Conservation (phyloP, 2,329 filamentous ascomycete genomes). For the Thielaviopsis ethacetica region DNA sequence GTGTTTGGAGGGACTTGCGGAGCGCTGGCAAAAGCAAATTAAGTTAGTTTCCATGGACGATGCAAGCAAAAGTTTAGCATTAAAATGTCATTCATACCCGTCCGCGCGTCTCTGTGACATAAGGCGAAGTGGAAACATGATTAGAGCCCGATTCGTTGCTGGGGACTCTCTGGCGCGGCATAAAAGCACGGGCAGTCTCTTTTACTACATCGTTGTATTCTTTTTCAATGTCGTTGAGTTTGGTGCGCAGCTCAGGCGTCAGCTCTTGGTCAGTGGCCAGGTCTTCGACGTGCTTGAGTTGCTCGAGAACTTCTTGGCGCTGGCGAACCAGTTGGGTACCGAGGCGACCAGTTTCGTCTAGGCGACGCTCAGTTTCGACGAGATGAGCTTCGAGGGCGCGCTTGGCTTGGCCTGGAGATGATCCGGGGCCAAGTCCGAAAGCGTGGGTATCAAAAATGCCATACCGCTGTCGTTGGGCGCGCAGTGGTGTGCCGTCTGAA, state of each 20-base stretch:
- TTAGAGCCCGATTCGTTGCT: conserved; percentile 39
- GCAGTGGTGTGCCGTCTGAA: background rate
- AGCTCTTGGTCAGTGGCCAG: conserved; percentile 62
- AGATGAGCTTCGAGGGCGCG: conserved; percentile 82
- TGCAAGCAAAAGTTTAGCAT: background rate
- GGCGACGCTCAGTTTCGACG: conserved; percentile 75
- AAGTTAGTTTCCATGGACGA: background rate
- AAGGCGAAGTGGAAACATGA: conserved; percentile 29
- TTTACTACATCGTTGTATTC: conserved; percentile 90
- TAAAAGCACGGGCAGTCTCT: conserved; percentile 75
- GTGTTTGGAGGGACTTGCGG: conserved; percentile 60
- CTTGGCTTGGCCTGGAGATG: conserved; percentile 75
- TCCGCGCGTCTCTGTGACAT: conserved; percentile 34
- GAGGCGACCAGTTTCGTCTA: conserved; percentile 80
- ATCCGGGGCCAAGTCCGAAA: conserved; percentile 57
- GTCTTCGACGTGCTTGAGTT: conserved; percentile 70
- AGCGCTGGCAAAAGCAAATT: conserved; percentile 31
- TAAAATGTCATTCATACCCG: conserved; percentile 24
- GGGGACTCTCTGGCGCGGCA: conserved; percentile 67
- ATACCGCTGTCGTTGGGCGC: conserved; percentile 45
- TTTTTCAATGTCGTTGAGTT: conserved; percentile 72
- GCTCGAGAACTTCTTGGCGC: conserved; percentile 65
- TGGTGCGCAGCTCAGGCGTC: conserved; percentile 64
- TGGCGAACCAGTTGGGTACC: conserved; percentile 80
- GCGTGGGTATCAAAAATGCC: conserved; percentile 69